phyloP scores from a whole-genome alignment of 129 eudicot genomes.

The Artemisia tridentata region DNA sequence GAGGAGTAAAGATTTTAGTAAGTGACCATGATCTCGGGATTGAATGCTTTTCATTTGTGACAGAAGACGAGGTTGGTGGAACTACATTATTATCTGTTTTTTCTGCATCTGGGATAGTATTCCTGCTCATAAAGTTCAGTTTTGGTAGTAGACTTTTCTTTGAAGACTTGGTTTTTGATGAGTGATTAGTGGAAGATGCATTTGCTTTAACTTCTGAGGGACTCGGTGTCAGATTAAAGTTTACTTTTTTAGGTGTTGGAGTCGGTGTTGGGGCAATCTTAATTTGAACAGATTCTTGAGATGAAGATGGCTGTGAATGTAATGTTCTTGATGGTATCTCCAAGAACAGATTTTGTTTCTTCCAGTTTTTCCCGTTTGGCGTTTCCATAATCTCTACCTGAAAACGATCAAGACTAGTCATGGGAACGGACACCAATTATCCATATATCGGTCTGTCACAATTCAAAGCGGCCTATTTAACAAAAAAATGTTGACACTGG shows the following conservation, averaged over 20 bases:
- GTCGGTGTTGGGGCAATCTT: constrained; percentile 55
- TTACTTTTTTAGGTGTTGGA: constrained; percentile 76
- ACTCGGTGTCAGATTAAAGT: constrained; percentile 57
- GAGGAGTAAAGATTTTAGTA: constrained; percentile 73
- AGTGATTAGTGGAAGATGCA: constrained; percentile 42
- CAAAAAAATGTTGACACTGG: constrained; percentile 8
- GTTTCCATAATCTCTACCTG: constrained; percentile 42
- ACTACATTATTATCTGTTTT: constrained; percentile 30
- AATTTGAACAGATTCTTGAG: constrained; percentile 59
- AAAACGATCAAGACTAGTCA: constrained; percentile 17
- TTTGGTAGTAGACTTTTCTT: constrained; percentile 49
- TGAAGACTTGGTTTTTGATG: constrained; percentile 53
- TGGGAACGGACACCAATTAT: background rate
- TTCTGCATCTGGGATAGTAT: constrained; percentile 47
- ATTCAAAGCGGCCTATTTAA: background rate
- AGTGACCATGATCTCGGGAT: constrained; percentile 78
- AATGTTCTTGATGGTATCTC: constrained; percentile 76
- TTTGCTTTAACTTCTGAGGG: constrained; percentile 43
- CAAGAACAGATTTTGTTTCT: constrained; percentile 62
- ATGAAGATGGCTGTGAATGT: constrained; percentile 45
- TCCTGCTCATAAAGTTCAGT: constrained; percentile 39
- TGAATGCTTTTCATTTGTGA: constrained; percentile 51
- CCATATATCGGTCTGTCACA: background rate
- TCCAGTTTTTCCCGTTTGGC: constrained; percentile 50
- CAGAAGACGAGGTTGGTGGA: constrained; percentile 29